These are phyloP conservation scores for Phytophthora macrochlamydospora DNA, from an alignment of 352 stramenopile species.

Conservation along the genomic window DNA sequence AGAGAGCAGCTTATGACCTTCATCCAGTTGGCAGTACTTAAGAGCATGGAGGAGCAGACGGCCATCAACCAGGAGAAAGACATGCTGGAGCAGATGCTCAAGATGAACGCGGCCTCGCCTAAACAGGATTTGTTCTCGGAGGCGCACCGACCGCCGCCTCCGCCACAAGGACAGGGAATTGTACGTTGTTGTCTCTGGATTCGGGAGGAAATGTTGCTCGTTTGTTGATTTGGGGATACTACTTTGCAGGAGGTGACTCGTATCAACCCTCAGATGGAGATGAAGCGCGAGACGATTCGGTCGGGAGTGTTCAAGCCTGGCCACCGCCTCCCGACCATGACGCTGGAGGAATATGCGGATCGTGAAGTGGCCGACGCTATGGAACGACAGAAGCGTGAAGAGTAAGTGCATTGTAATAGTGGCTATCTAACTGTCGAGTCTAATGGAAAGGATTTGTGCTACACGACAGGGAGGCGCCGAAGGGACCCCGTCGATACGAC, in stretches of 20 bases:
- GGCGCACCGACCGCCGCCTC: conserved; percentile 59
- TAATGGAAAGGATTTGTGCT: conserved; percentile 14
- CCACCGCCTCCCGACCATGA: conserved; percentile 97
- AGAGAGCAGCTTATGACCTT: conserved; percentile 84
- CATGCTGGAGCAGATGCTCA: conserved; percentile 88
- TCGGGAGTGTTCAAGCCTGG: conserved; percentile 94
- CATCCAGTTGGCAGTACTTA: conserved; percentile 76
- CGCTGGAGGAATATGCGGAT: conserved; percentile 93
- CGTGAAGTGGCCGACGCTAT: conserved; percentile 88
- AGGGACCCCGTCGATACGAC: conserved; percentile 88
- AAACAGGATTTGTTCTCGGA: conserved; percentile 78
- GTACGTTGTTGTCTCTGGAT: conserved; percentile 39
- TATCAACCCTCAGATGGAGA: conserved; percentile 87
- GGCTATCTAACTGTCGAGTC: neutral
- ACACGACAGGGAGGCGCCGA: conserved; percentile 51
- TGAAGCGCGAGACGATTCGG: conserved; percentile 86
- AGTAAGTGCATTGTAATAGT: conserved; percentile 38
- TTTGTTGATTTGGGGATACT: conserved; percentile 7
- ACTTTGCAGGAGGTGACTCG: conserved; percentile 73
- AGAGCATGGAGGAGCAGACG: conserved; percentile 79
- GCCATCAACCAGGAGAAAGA: conserved; percentile 79
- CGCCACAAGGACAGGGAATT: conserved; percentile 74
- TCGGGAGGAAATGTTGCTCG: neutral
- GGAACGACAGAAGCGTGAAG: conserved; percentile 81
- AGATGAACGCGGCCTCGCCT: conserved; percentile 69